Percentiles rank a stretch among this genome's conserved stretches.
phyloP scores from a whole-genome alignment of 176 grass and related monocot genomes.

The Puccinellia tenuiflora region DNA sequence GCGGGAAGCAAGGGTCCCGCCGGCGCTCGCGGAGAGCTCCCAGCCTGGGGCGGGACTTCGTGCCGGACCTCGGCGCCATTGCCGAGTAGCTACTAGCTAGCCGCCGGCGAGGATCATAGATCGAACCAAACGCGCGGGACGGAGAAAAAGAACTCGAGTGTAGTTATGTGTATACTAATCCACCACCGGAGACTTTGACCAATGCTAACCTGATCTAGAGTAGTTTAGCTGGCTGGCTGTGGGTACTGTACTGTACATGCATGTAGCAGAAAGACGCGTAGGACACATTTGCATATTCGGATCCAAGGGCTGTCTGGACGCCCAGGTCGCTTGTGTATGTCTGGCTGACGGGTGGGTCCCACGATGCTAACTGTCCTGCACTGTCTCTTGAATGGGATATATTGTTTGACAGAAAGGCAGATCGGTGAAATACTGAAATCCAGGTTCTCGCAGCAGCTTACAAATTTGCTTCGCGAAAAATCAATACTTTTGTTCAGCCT shows the following conservation, averaged over 20 bases:
- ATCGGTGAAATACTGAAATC: too few species aligned
- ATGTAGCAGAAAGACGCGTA: background rate
- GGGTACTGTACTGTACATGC: background rate
- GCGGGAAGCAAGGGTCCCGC: too few species aligned
- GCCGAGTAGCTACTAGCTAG: too few species aligned
- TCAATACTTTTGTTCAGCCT: too few species aligned
- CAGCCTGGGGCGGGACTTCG: too few species aligned
- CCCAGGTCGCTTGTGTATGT: background rate
- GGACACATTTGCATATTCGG: background rate
- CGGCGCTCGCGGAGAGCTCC: too few species aligned
- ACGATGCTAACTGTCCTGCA: too few species aligned
- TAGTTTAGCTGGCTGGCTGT: background rate
- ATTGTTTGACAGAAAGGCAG: background rate
- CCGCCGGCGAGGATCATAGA: background rate
- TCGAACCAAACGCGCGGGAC: background rate
- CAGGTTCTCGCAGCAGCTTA: too few species aligned
- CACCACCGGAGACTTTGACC: background rate
- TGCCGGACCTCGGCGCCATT: too few species aligned
- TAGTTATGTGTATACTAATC: constrained; percentile 19
- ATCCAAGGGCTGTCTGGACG: background rate
- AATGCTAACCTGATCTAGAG: constrained; percentile 25
- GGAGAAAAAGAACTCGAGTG: too few species aligned
- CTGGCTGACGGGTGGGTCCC: background rate
- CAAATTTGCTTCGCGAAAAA: too few species aligned
- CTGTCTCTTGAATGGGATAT: background rate